Evolutionary conservation across 1,284 basidiomycete genomes (phyloP).

Genomic region (Cystobasidium pallidum): DNA sequence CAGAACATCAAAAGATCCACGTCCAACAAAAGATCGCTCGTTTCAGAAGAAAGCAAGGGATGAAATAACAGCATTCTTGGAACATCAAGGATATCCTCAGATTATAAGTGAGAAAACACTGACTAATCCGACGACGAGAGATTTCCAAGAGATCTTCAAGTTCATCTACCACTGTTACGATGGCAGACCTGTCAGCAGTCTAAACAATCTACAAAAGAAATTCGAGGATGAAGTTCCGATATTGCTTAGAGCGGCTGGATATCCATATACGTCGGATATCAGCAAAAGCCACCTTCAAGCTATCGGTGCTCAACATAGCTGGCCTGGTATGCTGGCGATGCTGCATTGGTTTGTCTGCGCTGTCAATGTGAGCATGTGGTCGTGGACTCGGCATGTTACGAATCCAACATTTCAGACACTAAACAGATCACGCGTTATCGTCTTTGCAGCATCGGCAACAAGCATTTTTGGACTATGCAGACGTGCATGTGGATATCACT

Average conservation of each 20-base stretch:
- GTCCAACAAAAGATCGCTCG: slow-evolving; percentile 36
- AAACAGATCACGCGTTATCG: too few species aligned
- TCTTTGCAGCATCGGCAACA: slow-evolving; percentile 40
- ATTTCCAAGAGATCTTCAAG: slow-evolving; percentile 53
- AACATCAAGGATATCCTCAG: slow-evolving; percentile 31
- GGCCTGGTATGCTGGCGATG: slow-evolving; percentile 55
- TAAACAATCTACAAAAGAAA: slow-evolving; percentile 46
- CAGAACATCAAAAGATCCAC: slow-evolving; percentile 38
- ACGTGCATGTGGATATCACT: slow-evolving; percentile 46
- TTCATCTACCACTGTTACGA: slow-evolving; percentile 51
- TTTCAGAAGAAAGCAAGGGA: slow-evolving; percentile 39
- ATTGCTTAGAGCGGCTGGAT: slow-evolving; percentile 48
- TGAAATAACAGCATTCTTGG: slow-evolving; percentile 42
- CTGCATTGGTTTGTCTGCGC: slow-evolving; percentile 54
- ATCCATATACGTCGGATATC: slow-evolving; percentile 52
- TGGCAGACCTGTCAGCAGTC: slow-evolving; percentile 39
- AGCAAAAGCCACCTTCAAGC: slow-evolving; percentile 54
- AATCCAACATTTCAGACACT: too few species aligned
- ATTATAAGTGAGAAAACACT: slow-evolving; percentile 47
- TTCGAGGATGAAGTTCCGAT: slow-evolving; percentile 51
- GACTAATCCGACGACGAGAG: slow-evolving; percentile 51
- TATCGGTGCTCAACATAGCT: slow-evolving; percentile 52
- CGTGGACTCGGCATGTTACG: too few species aligned
- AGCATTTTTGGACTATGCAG: slow-evolving; percentile 46
- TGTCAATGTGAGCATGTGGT: slow-evolving; percentile 51